A percentile compares a stretch with the other conserved stretches of the same genome.
Evolutionary conservation across 768 basidiomycete genomes (phyloP).

Genomic region (Tricholoma bakamatsutake): DNA sequence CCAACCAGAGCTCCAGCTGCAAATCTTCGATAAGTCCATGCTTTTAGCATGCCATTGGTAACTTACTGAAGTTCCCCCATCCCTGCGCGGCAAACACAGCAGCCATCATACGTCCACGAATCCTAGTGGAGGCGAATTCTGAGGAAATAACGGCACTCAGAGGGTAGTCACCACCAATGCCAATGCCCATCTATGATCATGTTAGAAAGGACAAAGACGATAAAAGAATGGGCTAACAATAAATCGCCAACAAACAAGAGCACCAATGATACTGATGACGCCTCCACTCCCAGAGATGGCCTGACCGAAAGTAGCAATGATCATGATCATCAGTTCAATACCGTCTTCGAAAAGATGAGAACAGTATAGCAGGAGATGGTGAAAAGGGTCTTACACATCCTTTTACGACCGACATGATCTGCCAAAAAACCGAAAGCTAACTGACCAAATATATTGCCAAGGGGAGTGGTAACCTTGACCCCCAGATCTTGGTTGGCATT

Average conservation of each 20-base stretch:
- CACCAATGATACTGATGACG: conserved; percentile 68
- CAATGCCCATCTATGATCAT: conserved; percentile 55
- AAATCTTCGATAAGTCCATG: background rate
- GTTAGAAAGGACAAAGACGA: conserved; percentile 1
- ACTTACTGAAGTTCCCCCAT: conserved; percentile 76
- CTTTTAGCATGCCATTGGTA: background rate
- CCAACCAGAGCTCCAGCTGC: conserved; percentile 63
- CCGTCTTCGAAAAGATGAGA: conserved; percentile 39
- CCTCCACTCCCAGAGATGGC: conserved; percentile 65
- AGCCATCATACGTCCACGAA: conserved; percentile 83
- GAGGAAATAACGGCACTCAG: conserved; percentile 82
- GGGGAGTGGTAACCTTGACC: conserved; percentile 70
- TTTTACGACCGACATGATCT: conserved; percentile 69
- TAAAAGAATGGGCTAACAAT: conserved; percentile 32
- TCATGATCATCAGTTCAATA: conserved; percentile 76
- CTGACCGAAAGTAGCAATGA: conserved; percentile 73
- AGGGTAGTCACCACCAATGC: conserved; percentile 90
- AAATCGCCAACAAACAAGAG: conserved; percentile 80
- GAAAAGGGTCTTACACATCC: conserved; percentile 57
- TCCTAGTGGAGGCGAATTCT: conserved; percentile 76
- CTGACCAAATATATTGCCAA: conserved; percentile 73
- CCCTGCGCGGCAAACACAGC: conserved; percentile 85
- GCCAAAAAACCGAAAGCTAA: conserved; percentile 78
- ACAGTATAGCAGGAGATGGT: background rate
- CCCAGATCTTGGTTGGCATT: conserved; percentile 66